phyloP scores from a whole-genome alignment of 1,139 yeast species.

The Diutina siamensis region DNA sequence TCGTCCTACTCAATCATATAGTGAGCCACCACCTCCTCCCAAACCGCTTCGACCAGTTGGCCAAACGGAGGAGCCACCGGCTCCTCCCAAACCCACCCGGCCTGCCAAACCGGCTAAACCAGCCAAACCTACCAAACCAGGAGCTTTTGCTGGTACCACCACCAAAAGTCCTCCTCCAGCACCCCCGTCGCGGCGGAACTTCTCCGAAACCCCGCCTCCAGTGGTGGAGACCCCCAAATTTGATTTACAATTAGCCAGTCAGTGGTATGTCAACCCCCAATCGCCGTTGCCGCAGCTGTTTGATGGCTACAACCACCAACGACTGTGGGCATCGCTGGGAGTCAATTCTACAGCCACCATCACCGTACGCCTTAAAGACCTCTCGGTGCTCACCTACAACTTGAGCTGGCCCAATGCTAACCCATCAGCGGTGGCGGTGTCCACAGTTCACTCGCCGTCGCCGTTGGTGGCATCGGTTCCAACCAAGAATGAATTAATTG shows the following conservation, averaged over 20 bases:
- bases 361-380: constrained; percentile 36
- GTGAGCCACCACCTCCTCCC: too few relatives aligned
- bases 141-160: background rate
- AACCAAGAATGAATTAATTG: constrained; percentile 24
- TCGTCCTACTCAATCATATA: too few relatives aligned
- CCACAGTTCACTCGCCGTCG: constrained; percentile 33
- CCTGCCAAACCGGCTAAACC: background rate
- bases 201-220: background rate
- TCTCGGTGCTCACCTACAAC: constrained; percentile 34
- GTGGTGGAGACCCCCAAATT: too few relatives aligned
- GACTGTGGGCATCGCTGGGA: background rate
- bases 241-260: background rate
- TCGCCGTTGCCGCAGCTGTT: background rate
- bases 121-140: background rate
- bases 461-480: constrained; percentile 31
- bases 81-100: background rate
- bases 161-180: background rate
- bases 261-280: background rate
- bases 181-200: background rate
- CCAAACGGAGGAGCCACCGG: background rate
- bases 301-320: background rate
- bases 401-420: constrained; percentile 34
- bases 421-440: constrained; percentile 13
- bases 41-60: too few relatives aligned
- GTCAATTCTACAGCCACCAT: constrained; percentile 9